A percentile compares a stretch with the other conserved stretches of the same genome.
These are phyloP conservation scores for Camelina sativa DNA, from an alignment of 345 rosid genomes.

Conservation along the genomic window DNA sequence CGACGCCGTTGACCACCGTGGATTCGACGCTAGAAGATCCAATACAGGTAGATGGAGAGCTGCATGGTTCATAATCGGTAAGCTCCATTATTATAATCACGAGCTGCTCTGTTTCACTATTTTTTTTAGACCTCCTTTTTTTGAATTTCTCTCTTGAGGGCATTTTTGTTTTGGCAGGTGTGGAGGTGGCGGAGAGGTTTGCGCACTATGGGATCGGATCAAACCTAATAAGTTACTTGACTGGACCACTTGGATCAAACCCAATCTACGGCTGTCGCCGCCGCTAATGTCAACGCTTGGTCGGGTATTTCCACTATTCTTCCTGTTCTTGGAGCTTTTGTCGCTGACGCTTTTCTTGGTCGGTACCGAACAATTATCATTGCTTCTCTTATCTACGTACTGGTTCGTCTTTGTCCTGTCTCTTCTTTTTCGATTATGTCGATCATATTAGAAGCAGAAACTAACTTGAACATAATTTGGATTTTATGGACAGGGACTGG, in stretches of 20 bases:
- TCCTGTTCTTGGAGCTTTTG: constrained; percentile 52
- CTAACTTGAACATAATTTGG: background rate
- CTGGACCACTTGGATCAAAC: constrained; percentile 53
- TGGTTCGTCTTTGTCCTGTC: constrained; percentile 38
- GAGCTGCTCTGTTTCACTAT: background rate
- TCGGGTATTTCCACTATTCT: constrained; percentile 46
- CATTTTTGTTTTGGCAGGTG: constrained; percentile 28
- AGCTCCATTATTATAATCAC: background rate
- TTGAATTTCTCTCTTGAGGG: background rate
- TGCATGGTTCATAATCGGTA: constrained; percentile 44
- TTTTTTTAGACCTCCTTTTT: background rate
- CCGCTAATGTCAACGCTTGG: constrained; percentile 55
- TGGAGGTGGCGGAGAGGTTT: constrained; percentile 55
- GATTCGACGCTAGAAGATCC: constrained; percentile 25
- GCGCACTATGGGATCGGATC: constrained; percentile 38
- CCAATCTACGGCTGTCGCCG: constrained; percentile 52
- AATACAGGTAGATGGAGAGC: constrained; percentile 41
- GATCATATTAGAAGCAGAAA: too few relatives aligned
- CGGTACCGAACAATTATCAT: constrained; percentile 48
- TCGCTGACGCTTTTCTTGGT: constrained; percentile 55
- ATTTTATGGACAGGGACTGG: constrained; percentile 23
- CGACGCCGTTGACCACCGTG: constrained; percentile 37
- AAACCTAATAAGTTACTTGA: constrained; percentile 49
- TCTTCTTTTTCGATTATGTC: background rate
- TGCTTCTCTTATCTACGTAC: constrained; percentile 44